Conservation (phyloP, 768 basidiomycete species). For the Agaricus subrufescens region DNA sequence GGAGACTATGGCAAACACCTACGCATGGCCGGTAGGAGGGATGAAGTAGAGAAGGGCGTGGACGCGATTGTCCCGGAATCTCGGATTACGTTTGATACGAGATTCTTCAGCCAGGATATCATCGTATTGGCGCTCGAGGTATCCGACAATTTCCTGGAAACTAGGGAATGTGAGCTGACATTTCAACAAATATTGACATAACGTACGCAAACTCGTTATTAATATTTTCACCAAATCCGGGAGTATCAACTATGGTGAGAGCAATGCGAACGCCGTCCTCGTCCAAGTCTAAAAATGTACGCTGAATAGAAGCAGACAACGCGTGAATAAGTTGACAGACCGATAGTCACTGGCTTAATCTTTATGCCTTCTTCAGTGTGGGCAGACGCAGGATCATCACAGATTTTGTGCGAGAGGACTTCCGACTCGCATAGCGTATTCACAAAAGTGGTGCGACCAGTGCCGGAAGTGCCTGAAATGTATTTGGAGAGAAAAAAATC, state of each 20-base stretch:
- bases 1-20: constrained; percentile 27
- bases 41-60: constrained; percentile 98
- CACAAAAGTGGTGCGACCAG: constrained; percentile 96
- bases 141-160: constrained; percentile 94
- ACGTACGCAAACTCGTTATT: constrained; percentile 97
- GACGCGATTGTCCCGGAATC: constrained; percentile 97
- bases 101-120: constrained; percentile 98
- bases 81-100: constrained; percentile 98
- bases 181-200: not conserved
- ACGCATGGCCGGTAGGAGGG: constrained; percentile 97
- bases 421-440: constrained; percentile 98
- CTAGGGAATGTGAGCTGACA: constrained; percentile 31
- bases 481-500: constrained; percentile 16
- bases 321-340: constrained; percentile 38
- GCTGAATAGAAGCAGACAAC: not conserved
- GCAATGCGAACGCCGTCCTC: constrained; percentile 98
- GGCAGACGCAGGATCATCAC: constrained; percentile 80
- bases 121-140: constrained; percentile 98
- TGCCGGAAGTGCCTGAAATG: constrained; percentile 85
- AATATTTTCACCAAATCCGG: constrained; percentile 98
- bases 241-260: constrained; percentile 96
- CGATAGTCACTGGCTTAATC: constrained; percentile 93
- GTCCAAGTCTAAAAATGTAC: constrained; percentile 69
- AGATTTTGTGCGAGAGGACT: constrained; percentile 83
- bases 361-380: constrained; percentile 92